Evolutionary conservation across 1,139 yeast species (phyloP).

Genomic region (Debaryomyces psychrophilus): DNA sequence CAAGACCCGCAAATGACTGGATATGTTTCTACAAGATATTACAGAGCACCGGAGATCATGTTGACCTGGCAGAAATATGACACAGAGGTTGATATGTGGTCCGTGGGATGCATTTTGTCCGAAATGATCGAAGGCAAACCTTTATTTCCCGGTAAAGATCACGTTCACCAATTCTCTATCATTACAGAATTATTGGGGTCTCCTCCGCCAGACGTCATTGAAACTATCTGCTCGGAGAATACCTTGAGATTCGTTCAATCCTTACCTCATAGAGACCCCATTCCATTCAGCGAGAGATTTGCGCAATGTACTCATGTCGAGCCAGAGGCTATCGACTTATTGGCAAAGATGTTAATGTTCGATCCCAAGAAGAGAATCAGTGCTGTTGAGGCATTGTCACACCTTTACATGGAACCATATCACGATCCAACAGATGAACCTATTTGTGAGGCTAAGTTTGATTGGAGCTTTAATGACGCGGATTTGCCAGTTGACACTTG

Average conservation of each 20-base stretch:
- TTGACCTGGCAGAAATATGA: conserved; percentile 99
- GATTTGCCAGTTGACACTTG: conserved; percentile 97
- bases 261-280: conserved; percentile 88
- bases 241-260: conserved; percentile 93
- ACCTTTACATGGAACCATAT: conserved; percentile 94
- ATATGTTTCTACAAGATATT: conserved; percentile 98
- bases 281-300: conserved; percentile 84
- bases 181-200: conserved; percentile 95
- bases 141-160: conserved; percentile 96
- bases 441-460: conserved; percentile 86
- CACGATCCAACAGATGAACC: conserved; percentile 99
- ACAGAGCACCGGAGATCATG: conserved; percentile 98
- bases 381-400: conserved; percentile 87
- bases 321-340: conserved; percentile 86
- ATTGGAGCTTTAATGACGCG: conserved; percentile 98
- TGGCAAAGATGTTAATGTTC: conserved; percentile 88
- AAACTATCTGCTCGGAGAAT: conserved; percentile 93
- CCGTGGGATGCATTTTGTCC: conserved; percentile 98
- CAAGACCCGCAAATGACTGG: conserved; percentile 89
- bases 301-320: conserved; percentile 70
- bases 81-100: conserved; percentile 98
- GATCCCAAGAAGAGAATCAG: conserved; percentile 94
- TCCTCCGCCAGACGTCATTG: conserved; percentile 95
- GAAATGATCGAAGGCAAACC: conserved; percentile 99
- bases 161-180: conserved; percentile 95